A percentile compares a stretch with the other conserved stretches of the same genome.
Conservation (phyloP, 495 filamentous ascomycete genomes). For the Cairneyella variabilis region DNA sequence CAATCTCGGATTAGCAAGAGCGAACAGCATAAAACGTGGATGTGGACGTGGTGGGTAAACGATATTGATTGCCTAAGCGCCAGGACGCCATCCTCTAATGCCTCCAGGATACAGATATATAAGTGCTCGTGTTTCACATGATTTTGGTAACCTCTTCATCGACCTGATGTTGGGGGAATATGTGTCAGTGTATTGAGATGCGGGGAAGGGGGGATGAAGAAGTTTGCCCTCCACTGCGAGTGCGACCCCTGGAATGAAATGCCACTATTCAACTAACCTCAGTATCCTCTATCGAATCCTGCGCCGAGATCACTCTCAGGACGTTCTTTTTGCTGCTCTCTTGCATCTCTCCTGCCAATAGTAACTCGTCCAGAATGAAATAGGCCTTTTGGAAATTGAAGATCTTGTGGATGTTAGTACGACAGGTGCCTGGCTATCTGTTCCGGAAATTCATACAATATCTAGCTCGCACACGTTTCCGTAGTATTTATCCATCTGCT, state of each 20-base stretch:
- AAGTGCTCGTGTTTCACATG: conserved; percentile 57
- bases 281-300: conserved; percentile 94
- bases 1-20: conserved; percentile 19
- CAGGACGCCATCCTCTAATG: conserved; percentile 16
- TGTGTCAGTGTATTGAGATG: conserved; percentile 50
- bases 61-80: conserved; percentile 18
- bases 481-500: conserved; percentile 99
- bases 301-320: conserved; percentile 86
- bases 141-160: conserved; percentile 96
- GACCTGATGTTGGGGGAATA: conserved; percentile 59
- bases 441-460: conserved; percentile 41
- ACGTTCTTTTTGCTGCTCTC: conserved; percentile 99
- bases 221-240: neutral
- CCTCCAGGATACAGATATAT: conserved; percentile 9
- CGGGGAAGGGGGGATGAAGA: conserved; percentile 10
- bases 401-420: conserved; percentile 41
- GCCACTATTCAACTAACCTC: conserved; percentile 65
- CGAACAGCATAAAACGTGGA: neutral
- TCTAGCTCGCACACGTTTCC: conserved; percentile 99
- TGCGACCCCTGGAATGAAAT: neutral
- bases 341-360: conserved; percentile 95
- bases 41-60: neutral
- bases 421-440: neutral
- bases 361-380: conserved; percentile 94
- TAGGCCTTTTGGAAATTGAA: conserved; percentile 99